Evolutionary conservation across 1,139 yeast genomes (phyloP).

Genomic region (Geotrichum phurueaensis): DNA sequence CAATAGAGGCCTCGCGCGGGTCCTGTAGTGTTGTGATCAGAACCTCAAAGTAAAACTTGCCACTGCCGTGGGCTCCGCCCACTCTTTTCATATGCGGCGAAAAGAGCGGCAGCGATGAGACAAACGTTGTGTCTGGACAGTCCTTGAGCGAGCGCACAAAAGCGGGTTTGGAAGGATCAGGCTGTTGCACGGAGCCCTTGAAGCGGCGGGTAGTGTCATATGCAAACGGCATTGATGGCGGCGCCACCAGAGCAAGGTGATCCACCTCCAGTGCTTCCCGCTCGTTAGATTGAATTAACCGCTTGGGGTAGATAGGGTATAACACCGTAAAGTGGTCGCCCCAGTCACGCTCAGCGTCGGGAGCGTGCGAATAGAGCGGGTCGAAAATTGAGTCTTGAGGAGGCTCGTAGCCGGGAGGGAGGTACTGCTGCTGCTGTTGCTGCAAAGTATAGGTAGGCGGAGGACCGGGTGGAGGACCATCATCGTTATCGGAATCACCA

Average conservation of each 20-base stretch:
- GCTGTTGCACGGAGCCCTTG: constrained; percentile 23
- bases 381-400: constrained; percentile 20
- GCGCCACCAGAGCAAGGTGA: constrained; percentile 20
- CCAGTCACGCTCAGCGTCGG: constrained; percentile 24
- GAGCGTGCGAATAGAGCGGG: constrained; percentile 23
- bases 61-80: neutral
- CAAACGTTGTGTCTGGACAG: constrained; percentile 24
- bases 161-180: constrained; percentile 19
- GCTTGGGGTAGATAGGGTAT: constrained; percentile 19
- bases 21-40: constrained; percentile 24
- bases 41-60: constrained; percentile 27
- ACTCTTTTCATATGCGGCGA: constrained; percentile 17
- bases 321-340: constrained; percentile 23
- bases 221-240: constrained; percentile 19
- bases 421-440: constrained; percentile 10
- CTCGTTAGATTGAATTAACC: constrained; percentile 9
- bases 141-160: constrained; percentile 20
- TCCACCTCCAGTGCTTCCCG: constrained; percentile 12
- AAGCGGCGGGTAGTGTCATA: constrained; percentile 21
- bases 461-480: constrained; percentile 15
- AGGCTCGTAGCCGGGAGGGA: constrained; percentile 19
- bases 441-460: constrained; percentile 13
- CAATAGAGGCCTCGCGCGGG: constrained; percentile 25
- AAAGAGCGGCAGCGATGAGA: constrained; percentile 23
- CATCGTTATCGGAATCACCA: neutral